Conservation (phyloP, 441 rosid species). For the Melastoma candidum region DNA sequence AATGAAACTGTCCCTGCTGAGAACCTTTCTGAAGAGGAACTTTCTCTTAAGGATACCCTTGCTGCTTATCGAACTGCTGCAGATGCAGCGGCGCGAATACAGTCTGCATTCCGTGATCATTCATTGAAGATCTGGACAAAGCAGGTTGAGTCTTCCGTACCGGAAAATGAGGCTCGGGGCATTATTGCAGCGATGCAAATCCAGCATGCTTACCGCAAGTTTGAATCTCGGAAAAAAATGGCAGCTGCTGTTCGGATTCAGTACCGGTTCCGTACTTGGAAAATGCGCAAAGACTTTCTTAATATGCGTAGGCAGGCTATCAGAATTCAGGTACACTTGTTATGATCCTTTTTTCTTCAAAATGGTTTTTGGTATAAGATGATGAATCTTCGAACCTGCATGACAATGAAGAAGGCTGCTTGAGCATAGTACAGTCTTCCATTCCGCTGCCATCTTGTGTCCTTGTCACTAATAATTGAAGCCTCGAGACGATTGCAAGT, state of each 20-base stretch:
- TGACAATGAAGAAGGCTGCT: no score
- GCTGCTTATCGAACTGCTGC: slow-evolving; percentile 85
- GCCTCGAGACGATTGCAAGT: no score
- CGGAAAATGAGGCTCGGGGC: slow-evolving; percentile 67
- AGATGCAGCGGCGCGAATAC: slow-evolving; percentile 93
- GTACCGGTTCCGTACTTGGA: slow-evolving; percentile 85
- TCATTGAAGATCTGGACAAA: slow-evolving; percentile 51
- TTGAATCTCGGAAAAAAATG: slow-evolving; percentile 52
- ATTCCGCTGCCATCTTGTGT: no score
- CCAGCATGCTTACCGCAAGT: slow-evolving; percentile 84
- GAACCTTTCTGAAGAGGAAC: slow-evolving; percentile 52
- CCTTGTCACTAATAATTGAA: no score
- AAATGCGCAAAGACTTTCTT: slow-evolving; percentile 61
- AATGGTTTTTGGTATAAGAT: no score
- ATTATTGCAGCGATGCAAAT: slow-evolving; percentile 90
- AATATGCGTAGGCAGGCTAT: slow-evolving; percentile 65
- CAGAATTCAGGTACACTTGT: slow-evolving; percentile 62
- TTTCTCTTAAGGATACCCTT: slow-evolving; percentile 65
- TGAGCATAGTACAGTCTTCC: no score
- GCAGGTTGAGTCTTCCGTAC: slow-evolving; percentile 35
- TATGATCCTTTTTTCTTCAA: no score
- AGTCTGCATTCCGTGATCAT: slow-evolving; percentile 77
- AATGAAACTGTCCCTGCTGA: slow-evolving; percentile 24
- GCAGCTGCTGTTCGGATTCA: slow-evolving; percentile 86
- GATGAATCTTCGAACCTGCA: no score